Percentiles rank a stretch among this genome's conserved stretches.
These are phyloP conservation scores for Phalaenopsis hybrid DNA, from an alignment of 116 monocot species.

Conservation along the genomic window DNA sequence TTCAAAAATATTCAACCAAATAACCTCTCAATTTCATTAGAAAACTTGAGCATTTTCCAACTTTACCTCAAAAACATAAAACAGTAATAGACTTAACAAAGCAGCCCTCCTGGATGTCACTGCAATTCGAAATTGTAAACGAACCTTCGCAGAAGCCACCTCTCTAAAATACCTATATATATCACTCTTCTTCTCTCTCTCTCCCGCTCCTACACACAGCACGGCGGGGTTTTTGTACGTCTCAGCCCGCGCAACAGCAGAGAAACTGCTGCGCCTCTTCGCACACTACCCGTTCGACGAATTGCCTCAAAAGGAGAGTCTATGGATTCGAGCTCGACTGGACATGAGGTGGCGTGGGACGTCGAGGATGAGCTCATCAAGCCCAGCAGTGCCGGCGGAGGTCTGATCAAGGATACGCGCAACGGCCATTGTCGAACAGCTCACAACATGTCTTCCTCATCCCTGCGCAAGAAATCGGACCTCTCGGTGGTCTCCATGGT, in stretches of 20 bases:
- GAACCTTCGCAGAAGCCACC: too few relatives aligned
- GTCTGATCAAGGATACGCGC: slow-evolving; percentile 7
- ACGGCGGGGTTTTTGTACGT: neutral
- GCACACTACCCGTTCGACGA: slow-evolving; percentile 3
- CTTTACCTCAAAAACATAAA: too few relatives aligned
- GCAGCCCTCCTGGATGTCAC: too few relatives aligned
- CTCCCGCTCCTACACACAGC: neutral
- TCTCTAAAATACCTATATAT: neutral
- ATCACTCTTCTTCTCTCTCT: neutral
- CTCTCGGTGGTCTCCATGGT: slow-evolving; percentile 25
- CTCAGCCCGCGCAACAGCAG: neutral
- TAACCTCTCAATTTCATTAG: too few relatives aligned
- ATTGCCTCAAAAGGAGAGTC: neutral
- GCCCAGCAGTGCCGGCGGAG: neutral
- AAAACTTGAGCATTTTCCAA: too few relatives aligned
- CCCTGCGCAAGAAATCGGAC: slow-evolving; percentile 51
- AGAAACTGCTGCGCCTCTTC: neutral
- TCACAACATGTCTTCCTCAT: slow-evolving; percentile 39
- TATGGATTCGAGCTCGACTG: neutral
- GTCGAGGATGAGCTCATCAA: neutral
- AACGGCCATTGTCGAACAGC: slow-evolving; percentile 26
- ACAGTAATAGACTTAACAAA: too few relatives aligned
- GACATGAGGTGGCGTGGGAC: neutral
- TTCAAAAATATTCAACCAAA: too few relatives aligned
- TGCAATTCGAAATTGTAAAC: too few relatives aligned